Evolutionary conservation across 2,329 filamentous ascomycete species (phyloP).

Genomic region (Emmonsiellopsis sp.): DNA sequence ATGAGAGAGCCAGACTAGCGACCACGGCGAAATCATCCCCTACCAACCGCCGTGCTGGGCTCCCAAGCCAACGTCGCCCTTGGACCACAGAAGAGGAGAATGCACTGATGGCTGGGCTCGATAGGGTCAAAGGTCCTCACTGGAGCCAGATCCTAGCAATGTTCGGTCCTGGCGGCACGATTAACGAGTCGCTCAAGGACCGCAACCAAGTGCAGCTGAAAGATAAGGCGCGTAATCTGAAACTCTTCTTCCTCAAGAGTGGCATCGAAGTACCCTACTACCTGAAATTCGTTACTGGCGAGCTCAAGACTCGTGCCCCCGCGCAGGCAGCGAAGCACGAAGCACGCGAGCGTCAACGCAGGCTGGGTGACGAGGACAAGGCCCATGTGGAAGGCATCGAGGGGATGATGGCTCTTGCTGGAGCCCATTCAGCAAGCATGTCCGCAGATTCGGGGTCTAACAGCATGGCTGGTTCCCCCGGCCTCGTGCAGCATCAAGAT

Average conservation of each 20-base stretch:
- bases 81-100: constrained; percentile 89
- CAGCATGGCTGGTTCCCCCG: constrained; percentile 15
- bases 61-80: constrained; percentile 57
- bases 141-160: constrained; percentile 87
- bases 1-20: constrained; percentile 48
- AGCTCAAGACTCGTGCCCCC: constrained; percentile 76
- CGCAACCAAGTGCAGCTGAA: constrained; percentile 87
- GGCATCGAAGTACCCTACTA: constrained; percentile 87
- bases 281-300: constrained; percentile 77
- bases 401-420: constrained; percentile 39
- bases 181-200: constrained; percentile 77
- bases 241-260: constrained; percentile 85
- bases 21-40: constrained; percentile 48
- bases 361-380: constrained; percentile 39
- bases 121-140: constrained; percentile 81
- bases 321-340: constrained; percentile 46
- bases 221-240: constrained; percentile 83
- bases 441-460: constrained; percentile 1
- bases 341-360: constrained; percentile 38
- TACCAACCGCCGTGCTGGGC: constrained; percentile 42
- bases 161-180: constrained; percentile 69
- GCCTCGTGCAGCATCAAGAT: constrained; percentile 4
- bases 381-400: constrained; percentile 40
- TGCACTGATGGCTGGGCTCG: constrained; percentile 78
- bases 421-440: constrained; percentile 25